These are phyloP conservation scores for Penstemon eatonii DNA, from an alignment of 257 asterid genomes.

Conservation along the genomic window DNA sequence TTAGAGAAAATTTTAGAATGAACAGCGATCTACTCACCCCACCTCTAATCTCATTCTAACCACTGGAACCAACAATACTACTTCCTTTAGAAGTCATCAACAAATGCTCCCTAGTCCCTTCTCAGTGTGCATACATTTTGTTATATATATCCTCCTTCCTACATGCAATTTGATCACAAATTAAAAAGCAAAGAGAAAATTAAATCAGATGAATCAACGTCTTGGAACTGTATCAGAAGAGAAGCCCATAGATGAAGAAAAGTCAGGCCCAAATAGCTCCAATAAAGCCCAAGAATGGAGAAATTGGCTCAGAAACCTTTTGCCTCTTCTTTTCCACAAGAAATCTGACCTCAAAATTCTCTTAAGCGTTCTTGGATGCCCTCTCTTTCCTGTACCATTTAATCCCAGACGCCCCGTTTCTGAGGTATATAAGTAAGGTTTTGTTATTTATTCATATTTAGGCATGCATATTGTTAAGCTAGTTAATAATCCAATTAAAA, in stretches of 20 bases:
- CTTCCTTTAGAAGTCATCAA: too few relatives aligned
- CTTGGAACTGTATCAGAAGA: constrained; percentile 76
- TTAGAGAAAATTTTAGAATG: too few relatives aligned
- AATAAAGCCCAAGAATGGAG: constrained; percentile 53
- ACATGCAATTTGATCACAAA: background rate
- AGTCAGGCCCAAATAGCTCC: constrained; percentile 28
- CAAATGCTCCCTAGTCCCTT: too few relatives aligned
- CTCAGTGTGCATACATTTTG: too few relatives aligned
- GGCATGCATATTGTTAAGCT: too few relatives aligned
- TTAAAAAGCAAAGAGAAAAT: background rate
- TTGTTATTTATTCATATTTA: too few relatives aligned
- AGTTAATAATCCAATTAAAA: too few relatives aligned
- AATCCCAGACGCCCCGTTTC: constrained; percentile 35
- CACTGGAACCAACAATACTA: too few relatives aligned
- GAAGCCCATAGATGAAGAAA: constrained; percentile 57
- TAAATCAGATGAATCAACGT: constrained; percentile 49
- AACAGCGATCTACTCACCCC: too few relatives aligned
- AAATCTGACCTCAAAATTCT: constrained; percentile 71
- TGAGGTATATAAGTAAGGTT: too few relatives aligned
- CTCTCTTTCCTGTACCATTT: constrained; percentile 65
- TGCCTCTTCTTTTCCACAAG: constrained; percentile 58
- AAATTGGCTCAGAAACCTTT: constrained; percentile 57
- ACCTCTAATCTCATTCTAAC: too few relatives aligned
- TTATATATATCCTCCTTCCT: too few relatives aligned
- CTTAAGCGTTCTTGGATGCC: constrained; percentile 75